Evolutionary conservation across 108 stramenopile genomes (phyloP).

Genomic region (Nannochloropsis gaditana): DNA sequence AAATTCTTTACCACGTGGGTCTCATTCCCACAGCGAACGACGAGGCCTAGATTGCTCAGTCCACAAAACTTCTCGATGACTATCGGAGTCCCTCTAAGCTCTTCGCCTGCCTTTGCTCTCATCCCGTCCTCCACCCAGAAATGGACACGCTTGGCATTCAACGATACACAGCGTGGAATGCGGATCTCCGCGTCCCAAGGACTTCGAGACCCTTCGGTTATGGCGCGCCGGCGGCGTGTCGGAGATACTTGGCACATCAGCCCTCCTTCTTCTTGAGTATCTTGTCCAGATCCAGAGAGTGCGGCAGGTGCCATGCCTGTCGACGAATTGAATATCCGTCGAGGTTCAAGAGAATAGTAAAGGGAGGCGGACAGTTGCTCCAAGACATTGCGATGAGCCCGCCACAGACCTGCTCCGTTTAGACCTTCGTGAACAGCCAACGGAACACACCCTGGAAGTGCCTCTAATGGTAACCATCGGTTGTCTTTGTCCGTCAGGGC

Average conservation of each 20-base stretch:
- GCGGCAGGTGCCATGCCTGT: neutral
- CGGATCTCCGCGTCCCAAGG: conserved; percentile 7
- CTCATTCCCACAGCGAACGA: neutral
- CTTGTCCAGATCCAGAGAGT: neutral
- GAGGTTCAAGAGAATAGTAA: neutral
- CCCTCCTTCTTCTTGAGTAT: neutral
- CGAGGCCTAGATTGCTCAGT: neutral
- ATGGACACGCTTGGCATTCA: no score
- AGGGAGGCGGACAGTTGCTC: neutral
- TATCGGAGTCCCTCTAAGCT: neutral
- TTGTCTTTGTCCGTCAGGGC: neutral
- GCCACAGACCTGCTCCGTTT: neutral
- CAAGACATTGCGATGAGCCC: neutral
- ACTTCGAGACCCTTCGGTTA: neutral
- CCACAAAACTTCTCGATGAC: neutral
- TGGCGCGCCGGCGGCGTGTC: neutral
- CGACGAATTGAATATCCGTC: neutral
- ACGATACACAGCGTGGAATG: neutral
- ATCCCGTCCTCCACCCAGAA: neutral
- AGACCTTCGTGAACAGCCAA: neutral
- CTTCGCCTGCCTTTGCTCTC: neutral
- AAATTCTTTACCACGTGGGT: neutral
- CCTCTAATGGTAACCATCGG: neutral
- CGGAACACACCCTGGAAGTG: neutral
- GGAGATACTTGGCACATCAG: neutral